Evolutionary conservation across 1,284 basidiomycete species (phyloP).

Genomic region (Kwoniella shivajii): DNA sequence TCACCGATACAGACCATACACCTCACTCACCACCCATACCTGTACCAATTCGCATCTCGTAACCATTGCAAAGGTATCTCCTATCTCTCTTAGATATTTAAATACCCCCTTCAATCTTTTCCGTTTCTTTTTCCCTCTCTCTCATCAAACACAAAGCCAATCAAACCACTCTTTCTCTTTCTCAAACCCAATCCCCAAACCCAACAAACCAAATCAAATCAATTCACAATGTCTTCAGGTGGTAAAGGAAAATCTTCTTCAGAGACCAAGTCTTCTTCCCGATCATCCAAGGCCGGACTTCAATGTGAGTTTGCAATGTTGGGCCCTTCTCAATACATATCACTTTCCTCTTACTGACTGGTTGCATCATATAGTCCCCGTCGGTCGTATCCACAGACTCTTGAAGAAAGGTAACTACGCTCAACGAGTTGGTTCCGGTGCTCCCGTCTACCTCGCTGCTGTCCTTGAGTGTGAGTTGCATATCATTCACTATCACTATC

Average conservation of each 20-base stretch:
- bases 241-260: conserved; percentile 59
- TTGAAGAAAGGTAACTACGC: conserved; percentile 84
- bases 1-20: not conserved
- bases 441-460: conserved; percentile 78
- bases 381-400: conserved; percentile 84
- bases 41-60: too few relatives aligned
- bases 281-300: conserved; percentile 80
- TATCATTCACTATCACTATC: not conserved
- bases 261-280: conserved; percentile 63
- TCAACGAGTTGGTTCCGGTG: conserved; percentile 62
- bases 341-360: not conserved
- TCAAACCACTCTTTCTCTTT: conserved; percentile 13
- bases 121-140: conserved; percentile 9
- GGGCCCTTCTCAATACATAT: not conserved
- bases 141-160: conserved; percentile 21
- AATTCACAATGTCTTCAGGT: conserved; percentile 60
- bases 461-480: conserved; percentile 51
- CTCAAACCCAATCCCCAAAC: conserved; percentile 19
- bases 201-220: conserved; percentile 39
- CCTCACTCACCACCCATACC: not conserved
- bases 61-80: not conserved
- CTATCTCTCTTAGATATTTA: conserved; percentile 10
- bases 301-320: conserved; percentile 57
- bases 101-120: conserved; percentile 15
- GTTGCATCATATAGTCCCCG: conserved; percentile 61